Evolutionary conservation across 2,329 filamentous ascomycete genomes (phyloP), one percentile per base, ranked within the genome.

Genomic region (Capronia epimyces): DNA sequence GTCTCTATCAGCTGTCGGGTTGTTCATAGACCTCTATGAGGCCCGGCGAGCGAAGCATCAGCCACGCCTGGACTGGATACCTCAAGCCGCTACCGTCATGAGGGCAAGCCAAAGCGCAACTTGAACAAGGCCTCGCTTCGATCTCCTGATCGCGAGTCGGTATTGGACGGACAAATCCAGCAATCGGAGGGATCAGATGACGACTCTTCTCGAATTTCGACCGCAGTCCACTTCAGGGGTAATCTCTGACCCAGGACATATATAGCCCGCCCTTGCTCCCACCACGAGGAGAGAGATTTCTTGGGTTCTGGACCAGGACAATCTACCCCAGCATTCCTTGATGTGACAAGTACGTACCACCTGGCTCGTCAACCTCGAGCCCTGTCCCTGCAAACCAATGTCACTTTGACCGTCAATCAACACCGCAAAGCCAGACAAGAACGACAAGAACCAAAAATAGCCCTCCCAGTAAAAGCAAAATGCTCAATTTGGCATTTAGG

Each of bases 401-500:
- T 37, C 15, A 8, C 18, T 20, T 37, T 16, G 31, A 6, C 31
- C n/a, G 31, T 6, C 31, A 15, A 34, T 34, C 31, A 34, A 34
- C n/a, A 34, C 10, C 31, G 5, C 31, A 34, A 15, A 20, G 12
- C 15, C 34, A 5, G 16, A 20, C n/a, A 18, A 8, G 15, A 8
- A 37, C 27, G 8, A 8, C 27, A 29, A 29, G 27, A 29, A 13
- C n/a, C n/a, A n/a, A n/a, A n/a, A n/a, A n/a, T n/a, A n/a, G n/a
- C 8, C 34, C 13, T 20, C 4, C 8, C 31, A 7, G 7, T 20
- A 24, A 8, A 6, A 21, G n/a, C 18, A 52, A 22, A 12, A 56
- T 56, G 53, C 45, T 56, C 9, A 40, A 24, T 37, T 21, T 56
- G 13, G 32, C 46, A 4, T 16, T 52, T 15, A 46, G 53, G 15